Evolutionary conservation across 2,329 filamentous ascomycete species (phyloP), one percentile per base, ranked within the genome.

Genomic region (Hypoxylon sp.): DNA sequence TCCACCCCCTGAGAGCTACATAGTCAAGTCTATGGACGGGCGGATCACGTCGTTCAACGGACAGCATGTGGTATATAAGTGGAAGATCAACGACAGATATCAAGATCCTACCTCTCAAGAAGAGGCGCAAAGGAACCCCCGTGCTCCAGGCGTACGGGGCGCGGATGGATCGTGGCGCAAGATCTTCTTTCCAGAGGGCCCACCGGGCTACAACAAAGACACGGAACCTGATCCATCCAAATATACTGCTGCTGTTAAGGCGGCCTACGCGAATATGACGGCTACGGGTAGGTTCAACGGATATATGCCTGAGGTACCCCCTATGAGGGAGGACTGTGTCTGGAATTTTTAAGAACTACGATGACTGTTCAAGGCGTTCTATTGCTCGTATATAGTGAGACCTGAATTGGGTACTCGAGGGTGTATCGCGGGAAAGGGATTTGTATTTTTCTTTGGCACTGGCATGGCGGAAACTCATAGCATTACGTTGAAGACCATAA

Each of bases 261-360:
- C 76, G 26, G 79, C 83, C 34, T 96, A 92, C 73, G 74, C 76
- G 51, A 76, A 79, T 32, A 85, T 91, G 66, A 75, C 79, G 34
- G 76, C 83, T 57, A 82, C 81, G 13, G 90, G 90, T 0, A 71
- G 69, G 21, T 96, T 96, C 69, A 78, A 81, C 30, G 83, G 84
- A 25, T 87, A 86, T 5, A 88, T 96, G 74, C 92, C 92, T 0
- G 79, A 88, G 61, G 73, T 91, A 34, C 90, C 92, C 13, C 92
- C 92, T 0, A 86, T 86, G 70, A 78, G 84, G 55, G 90, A 93
- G 65, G 93, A 86, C 77, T 86, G 84, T 59, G 71, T 75, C 19
- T 93, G 88, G 81, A 83, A 90, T 66, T 86, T 93, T 63, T 92
- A 70, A 74, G 38, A 13, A 11, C 11, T 31, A 20, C n/a, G n/a